These are phyloP conservation scores for Phoma sp. DNA, from an alignment of 2,329 filamentous ascomycete species.

Conservation along the genomic window DNA sequence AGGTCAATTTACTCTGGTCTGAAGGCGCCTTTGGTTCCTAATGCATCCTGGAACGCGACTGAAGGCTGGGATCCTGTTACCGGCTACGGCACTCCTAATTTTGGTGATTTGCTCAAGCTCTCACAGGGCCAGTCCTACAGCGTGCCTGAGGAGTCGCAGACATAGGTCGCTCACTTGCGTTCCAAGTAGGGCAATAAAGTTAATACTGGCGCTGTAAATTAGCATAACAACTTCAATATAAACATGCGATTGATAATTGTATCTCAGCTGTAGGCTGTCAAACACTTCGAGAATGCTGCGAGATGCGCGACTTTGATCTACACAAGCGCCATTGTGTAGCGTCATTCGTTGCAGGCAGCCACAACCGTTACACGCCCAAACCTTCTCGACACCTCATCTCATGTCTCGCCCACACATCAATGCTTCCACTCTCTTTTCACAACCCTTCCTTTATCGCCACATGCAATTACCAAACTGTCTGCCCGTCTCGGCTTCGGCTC, in stretches of 20 bases:
- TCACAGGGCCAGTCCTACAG: conserved; percentile 26
- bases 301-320: neutral
- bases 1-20: conserved; percentile 48
- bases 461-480: neutral
- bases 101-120: conserved; percentile 43
- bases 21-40: conserved; percentile 50
- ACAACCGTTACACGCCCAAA: conserved; percentile 6
- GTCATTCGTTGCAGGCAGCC: conserved; percentile 6
- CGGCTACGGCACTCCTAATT: conserved; percentile 51
- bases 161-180: neutral
- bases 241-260: neutral
- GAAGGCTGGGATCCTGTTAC: conserved; percentile 60
- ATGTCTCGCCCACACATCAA: neutral
- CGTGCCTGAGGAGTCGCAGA: neutral
- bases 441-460: neutral
- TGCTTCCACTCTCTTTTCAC: neutral
- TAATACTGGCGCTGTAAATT: neutral
- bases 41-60: conserved; percentile 61
- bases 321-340: neutral
- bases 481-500: neutral
- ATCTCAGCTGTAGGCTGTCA: too few species aligned
- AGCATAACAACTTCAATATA: neutral
- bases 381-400: neutral
- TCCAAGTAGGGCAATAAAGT: too few species aligned
- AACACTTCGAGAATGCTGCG: too few species aligned